phyloP scores from a whole-genome alignment of 31 red algal species.

The Porphyra umbilicalis region DNA sequence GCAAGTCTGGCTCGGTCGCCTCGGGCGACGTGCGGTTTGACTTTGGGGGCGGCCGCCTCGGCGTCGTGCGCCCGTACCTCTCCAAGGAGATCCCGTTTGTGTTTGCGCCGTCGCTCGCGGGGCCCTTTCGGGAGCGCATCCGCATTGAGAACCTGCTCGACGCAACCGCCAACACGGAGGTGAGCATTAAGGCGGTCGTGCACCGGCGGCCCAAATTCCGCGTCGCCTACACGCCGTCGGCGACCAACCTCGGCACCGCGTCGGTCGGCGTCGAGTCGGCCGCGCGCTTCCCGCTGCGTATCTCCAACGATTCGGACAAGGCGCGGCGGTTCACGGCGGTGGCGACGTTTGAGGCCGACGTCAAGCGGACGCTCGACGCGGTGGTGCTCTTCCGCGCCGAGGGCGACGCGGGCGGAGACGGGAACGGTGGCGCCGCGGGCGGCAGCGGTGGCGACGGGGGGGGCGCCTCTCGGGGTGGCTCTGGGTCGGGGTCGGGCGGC shows the following conservation, averaged over 20 bases:
- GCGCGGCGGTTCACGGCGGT: neutral
- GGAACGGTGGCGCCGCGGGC: neutral
- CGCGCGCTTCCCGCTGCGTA: neutral
- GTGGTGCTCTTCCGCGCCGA: neutral
- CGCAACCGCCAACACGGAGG: slow-evolving; percentile 18
- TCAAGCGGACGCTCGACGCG: neutral
- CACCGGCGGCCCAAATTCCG: neutral
- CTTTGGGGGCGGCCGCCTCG: slow-evolving; percentile 43
- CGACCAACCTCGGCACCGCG: neutral
- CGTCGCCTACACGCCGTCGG: neutral
- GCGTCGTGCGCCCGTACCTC: slow-evolving; percentile 71
- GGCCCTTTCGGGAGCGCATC: slow-evolving; percentile 55
- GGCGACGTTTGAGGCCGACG: neutral
- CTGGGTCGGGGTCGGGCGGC: neutral
- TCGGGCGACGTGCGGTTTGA: slow-evolving; percentile 36
- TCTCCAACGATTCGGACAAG: slow-evolving; percentile 9
- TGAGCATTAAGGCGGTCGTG: slow-evolving; percentile 77
- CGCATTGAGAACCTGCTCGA: slow-evolving; percentile 70
- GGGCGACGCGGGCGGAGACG: neutral
- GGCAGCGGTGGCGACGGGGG: neutral
- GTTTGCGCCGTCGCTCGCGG: slow-evolving; percentile 55
- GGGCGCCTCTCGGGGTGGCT: neutral
- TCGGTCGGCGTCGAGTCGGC: neutral
- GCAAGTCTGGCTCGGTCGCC: slow-evolving; percentile 53
- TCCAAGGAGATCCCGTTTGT: slow-evolving; percentile 76